phyloP scores from a whole-genome alignment of 345 rosid species.

The Lumnitzera littorea region DNA sequence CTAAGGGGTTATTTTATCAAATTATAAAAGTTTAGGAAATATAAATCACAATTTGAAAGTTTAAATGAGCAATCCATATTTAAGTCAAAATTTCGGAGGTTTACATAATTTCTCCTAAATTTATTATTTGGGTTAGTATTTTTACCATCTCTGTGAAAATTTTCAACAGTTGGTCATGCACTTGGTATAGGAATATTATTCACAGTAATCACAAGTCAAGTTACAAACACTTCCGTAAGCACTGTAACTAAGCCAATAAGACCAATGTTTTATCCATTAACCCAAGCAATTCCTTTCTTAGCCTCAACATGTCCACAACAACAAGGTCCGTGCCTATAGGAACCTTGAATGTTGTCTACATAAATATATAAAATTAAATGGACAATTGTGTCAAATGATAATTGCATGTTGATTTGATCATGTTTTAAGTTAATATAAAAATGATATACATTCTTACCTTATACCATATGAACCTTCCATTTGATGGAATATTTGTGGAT shows the following conservation, averaged over 20 bases:
- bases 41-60: too few species aligned
- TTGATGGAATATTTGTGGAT: slow-evolving; percentile 16
- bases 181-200: slow-evolving; percentile 16
- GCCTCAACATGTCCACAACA: slow-evolving; percentile 56
- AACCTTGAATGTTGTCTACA: slow-evolving; percentile 41
- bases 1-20: too few species aligned
- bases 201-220: slow-evolving; percentile 42
- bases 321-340: slow-evolving; percentile 56
- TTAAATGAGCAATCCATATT: too few species aligned
- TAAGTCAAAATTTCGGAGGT: too few species aligned
- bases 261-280: slow-evolving; percentile 61
- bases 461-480: slow-evolving; percentile 46
- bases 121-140: background rate
- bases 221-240: slow-evolving; percentile 34
- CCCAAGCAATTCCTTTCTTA: slow-evolving; percentile 76
- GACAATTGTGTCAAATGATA: background rate
- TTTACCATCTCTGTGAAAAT: slow-evolving; percentile 50
- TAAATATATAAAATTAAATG: background rate
- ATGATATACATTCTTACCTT: slow-evolving; percentile 27
- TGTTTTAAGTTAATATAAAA: too few species aligned
- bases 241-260: slow-evolving; percentile 46
- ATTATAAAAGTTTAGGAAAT: too few species aligned
- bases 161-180: slow-evolving; percentile 46
- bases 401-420: background rate
- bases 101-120: too few species aligned